Percentiles rank a stretch among this genome's conserved stretches.
These are phyloP conservation scores for Stenocarpella maydis DNA, from an alignment of 2,329 filamentous ascomycete species.

Conservation along the genomic window DNA sequence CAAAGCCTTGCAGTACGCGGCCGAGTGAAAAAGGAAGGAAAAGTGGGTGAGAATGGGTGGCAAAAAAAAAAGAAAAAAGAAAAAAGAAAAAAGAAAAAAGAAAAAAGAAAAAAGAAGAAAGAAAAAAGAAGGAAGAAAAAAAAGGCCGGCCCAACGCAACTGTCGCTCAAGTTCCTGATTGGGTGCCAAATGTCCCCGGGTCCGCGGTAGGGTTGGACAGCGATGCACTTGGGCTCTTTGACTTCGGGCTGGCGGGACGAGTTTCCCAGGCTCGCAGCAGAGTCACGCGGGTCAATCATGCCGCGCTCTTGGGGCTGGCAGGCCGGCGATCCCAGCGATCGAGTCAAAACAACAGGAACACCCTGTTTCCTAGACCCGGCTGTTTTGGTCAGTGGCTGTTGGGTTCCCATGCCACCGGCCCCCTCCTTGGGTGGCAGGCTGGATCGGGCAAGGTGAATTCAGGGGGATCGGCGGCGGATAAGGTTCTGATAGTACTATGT, in stretches of 20 bases:
- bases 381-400: conserved; percentile 10
- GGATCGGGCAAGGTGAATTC: conserved; percentile 14
- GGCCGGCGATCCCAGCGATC: conserved; percentile 20
- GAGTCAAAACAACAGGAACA: conserved; percentile 21
- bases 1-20: conserved; percentile 8
- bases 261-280: conserved; percentile 8
- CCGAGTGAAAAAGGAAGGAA: neutral
- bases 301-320: conserved; percentile 14
- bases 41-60: no score
- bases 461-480: conserved; percentile 25
- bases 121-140: neutral
- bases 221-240: neutral
- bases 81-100: neutral
- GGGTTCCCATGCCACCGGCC: conserved; percentile 1
- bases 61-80: neutral
- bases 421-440: neutral
- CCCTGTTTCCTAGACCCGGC: conserved; percentile 4
- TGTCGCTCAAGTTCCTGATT: neutral
- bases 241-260: neutral
- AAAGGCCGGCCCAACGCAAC: neutral
- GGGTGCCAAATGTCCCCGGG: neutral
- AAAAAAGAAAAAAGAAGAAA: neutral
- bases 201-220: conserved; percentile 6
- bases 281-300: conserved; percentile 20
- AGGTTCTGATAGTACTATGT: conserved; percentile 25